Evolutionary conservation across 768 basidiomycete species (phyloP).

Genomic region (Erythrobasidium yunnanense): DNA sequence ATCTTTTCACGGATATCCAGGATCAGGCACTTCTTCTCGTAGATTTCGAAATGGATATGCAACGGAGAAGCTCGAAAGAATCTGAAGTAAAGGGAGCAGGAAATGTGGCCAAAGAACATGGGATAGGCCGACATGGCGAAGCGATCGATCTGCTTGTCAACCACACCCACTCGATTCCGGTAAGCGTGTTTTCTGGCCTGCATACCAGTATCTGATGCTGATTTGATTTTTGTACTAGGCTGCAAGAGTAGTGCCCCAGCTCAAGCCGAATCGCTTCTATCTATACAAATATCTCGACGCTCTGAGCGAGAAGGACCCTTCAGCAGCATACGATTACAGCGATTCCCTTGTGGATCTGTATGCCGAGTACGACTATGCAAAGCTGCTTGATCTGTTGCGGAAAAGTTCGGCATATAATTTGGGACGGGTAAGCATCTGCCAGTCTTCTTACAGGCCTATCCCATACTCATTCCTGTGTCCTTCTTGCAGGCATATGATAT

Average conservation of each 20-base stretch:
- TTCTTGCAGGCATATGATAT: slow-evolving; percentile 63
- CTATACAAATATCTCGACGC: slow-evolving; percentile 89
- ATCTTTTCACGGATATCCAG: slow-evolving; percentile 85
- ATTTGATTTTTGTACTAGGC: slow-evolving; percentile 49
- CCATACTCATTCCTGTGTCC: background rate
- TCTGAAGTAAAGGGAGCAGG: slow-evolving; percentile 39
- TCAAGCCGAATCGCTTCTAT: slow-evolving; percentile 62
- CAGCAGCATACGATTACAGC: slow-evolving; percentile 65
- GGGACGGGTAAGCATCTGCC: slow-evolving; percentile 61
- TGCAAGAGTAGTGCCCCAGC: slow-evolving; percentile 73
- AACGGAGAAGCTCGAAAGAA: slow-evolving; percentile 49
- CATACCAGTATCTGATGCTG: background rate
- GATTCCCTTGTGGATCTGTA: slow-evolving; percentile 81
- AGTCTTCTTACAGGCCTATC: background rate
- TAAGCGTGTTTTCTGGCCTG: slow-evolving; percentile 43
- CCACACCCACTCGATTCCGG: slow-evolving; percentile 91
- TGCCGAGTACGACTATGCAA: slow-evolving; percentile 67
- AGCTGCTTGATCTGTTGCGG: slow-evolving; percentile 80
- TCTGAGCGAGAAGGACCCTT: slow-evolving; percentile 72
- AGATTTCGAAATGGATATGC: slow-evolving; percentile 84
- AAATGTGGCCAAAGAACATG: background rate
- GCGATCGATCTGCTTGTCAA: slow-evolving; percentile 81
- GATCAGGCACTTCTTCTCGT: slow-evolving; percentile 85
- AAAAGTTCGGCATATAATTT: slow-evolving; percentile 84
- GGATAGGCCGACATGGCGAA: slow-evolving; percentile 48